phyloP scores from a whole-genome alignment of 306 rosid species.

The Canavalia gladiata region DNA sequence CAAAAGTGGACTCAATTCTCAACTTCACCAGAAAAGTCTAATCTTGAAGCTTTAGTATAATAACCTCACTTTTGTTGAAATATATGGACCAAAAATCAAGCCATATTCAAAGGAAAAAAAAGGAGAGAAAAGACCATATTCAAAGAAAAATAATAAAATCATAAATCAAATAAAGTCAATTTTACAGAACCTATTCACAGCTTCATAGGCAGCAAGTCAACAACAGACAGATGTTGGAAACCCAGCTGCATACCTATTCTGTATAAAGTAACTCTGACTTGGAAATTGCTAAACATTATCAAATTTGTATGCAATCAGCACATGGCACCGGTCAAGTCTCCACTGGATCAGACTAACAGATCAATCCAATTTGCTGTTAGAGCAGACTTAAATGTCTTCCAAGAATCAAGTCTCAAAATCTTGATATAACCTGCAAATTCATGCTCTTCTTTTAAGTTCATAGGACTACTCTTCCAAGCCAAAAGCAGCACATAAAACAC shows the following conservation, averaged over 20 bases:
- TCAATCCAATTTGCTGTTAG: conserved; percentile 1
- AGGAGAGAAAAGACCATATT: background rate
- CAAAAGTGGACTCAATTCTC: conserved; percentile 19
- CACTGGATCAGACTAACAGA: conserved; percentile 14
- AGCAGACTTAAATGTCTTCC: conserved; percentile 22
- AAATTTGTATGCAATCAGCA: conserved; percentile 25
- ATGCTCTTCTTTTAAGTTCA: conserved; percentile 28
- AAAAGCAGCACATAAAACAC: conserved; percentile 16
- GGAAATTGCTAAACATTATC: conserved; percentile 30
- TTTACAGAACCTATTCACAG: conserved; percentile 26
- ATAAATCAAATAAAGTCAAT: conserved; percentile 3
- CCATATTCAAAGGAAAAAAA: background rate
- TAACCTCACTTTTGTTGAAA: conserved; percentile 29
- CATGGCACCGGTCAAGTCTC: conserved; percentile 37
- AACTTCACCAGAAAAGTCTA: conserved; percentile 18
- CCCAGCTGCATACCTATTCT: conserved; percentile 41
- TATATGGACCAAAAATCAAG: background rate
- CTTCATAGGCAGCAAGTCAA: conserved; percentile 28
- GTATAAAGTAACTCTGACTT: conserved; percentile 28
- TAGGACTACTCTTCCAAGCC: conserved; percentile 7
- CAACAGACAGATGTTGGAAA: conserved; percentile 36
- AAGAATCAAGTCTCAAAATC: conserved; percentile 45
- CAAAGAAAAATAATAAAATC: conserved; percentile 32
- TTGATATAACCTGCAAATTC: conserved; percentile 56
- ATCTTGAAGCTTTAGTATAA: conserved; percentile 34